Percentiles rank a stretch among this genome's conserved stretches.
Evolutionary conservation across 805 yeast genomes (phyloP).

Genomic region (Kurtzmaniella fragi): DNA sequence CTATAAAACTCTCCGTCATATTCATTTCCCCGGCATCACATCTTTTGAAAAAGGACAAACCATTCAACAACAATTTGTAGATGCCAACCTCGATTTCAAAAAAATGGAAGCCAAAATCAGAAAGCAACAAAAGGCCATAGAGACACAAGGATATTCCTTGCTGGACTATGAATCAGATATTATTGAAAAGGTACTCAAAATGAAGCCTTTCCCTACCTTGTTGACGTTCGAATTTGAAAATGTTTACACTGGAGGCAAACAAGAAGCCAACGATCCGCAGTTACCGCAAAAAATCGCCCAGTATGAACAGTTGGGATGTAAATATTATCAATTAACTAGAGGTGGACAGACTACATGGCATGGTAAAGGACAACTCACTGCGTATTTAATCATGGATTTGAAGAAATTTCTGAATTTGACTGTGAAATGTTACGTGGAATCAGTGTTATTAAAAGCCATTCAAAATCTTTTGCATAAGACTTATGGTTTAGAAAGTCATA

Average conservation of each 20-base stretch:
- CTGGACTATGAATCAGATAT: constrained; percentile 45
- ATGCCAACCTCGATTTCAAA: constrained; percentile 55
- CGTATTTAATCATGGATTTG: constrained; percentile 69
- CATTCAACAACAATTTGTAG: constrained; percentile 53
- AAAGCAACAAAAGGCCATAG: constrained; percentile 33
- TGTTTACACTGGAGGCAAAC: constrained; percentile 88
- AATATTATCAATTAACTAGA: constrained; percentile 71
- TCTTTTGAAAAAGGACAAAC: constrained; percentile 43
- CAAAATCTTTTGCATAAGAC: constrained; percentile 40
- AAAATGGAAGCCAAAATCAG: constrained; percentile 45
- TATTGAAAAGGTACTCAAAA: constrained; percentile 27
- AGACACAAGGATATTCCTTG: constrained; percentile 34
- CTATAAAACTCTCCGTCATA: constrained; percentile 32
- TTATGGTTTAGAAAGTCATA: constrained; percentile 40
- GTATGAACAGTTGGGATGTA: constrained; percentile 41
- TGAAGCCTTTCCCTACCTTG: constrained; percentile 61
- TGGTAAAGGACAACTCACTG: constrained; percentile 91
- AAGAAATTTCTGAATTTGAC: constrained; percentile 51
- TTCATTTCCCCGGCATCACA: constrained; percentile 39
- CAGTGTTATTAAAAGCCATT: constrained; percentile 55
- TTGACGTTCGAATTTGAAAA: constrained; percentile 82
- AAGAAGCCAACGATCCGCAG: constrained; percentile 55
- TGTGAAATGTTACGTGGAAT: constrained; percentile 59
- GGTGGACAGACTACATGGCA: constrained; percentile 98
- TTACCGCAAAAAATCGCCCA: constrained; percentile 18